Base-by-base conservation (phyloP, 352 stramenopile genomes). In the Globisporangium heterothallicum region DNA sequence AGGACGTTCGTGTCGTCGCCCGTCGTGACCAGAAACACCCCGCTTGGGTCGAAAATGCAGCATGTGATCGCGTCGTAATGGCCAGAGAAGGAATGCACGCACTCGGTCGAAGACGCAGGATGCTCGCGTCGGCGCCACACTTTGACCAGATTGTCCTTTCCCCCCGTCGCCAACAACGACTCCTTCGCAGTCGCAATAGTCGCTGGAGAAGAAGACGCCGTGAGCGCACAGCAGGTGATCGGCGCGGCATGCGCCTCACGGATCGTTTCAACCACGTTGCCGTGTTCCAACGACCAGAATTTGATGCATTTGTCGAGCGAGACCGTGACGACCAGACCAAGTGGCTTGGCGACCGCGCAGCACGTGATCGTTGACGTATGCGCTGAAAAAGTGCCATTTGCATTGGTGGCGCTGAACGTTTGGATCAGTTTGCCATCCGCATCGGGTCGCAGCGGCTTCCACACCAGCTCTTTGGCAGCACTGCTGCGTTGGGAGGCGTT, bases 141-240 rank as follows among this genome's bases (percentile, higher is more conserved):
- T 51, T 86, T 88, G 22, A 86, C 66, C n/a, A 83, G 46, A 22
- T 86, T 86, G 56, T 85, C 77, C 18, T 72, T 75, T 7, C 58
- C 77, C 22, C 72, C 72, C 14, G 74, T 88, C 4, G 74, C 72
- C 12, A 86, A 48, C 4, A 84, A 30, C 29, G 78, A 63, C 1
- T 79, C 58, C 1, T 59, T 32, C 0, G 19, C 19, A 16, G 38
- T 59, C 26, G 49, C 40, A 7, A 16, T 25, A 54, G 46, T 69
- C 22, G 6, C 35, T 14, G 38, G 6, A 0, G 49, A 61, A 8
- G 49, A 61, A 8, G 62, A 47, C 1, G 55, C 66, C 12, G 74
- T 82, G 3, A 85, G 42, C 3, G 74, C 56, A n/a, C 71, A 81
- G 44, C 63, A 69, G n/a, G 56, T 74, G 46, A 88, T 84, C 0